Base-by-base conservation (phyloP, 2,329 filamentous ascomycete species). In the Claviceps sorghi region DNA sequence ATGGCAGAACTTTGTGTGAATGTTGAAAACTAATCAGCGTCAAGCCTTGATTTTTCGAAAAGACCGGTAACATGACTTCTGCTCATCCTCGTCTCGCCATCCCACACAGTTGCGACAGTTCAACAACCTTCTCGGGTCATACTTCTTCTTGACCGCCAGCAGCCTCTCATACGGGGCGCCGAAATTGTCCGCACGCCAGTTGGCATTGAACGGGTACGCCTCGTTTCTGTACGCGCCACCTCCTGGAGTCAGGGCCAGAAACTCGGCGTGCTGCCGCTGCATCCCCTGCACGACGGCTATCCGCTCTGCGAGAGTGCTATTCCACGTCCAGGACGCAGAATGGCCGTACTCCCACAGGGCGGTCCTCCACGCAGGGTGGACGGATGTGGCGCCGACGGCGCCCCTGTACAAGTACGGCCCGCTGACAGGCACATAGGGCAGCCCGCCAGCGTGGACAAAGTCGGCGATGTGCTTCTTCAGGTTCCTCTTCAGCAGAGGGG, bases 141-240 rank as follows among this genome's bases (percentile, higher is more conserved):
- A 51, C 13, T 36, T 42, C 17, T n/a, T 10, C 68, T 79, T 79
- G 42, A 78, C 64, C 2, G 42, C 43, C 21, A 67, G 48, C 22
- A 75, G 57, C 2, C 53, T 54, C 1, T 59, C 55, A 52, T 75
- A 75, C 29, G 46, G 19, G 11, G 32, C 26, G 7, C 57, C 57
- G 49, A 55, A 58, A 47, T 63, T 66, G 1, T 58, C 55, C 32
- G 57, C 44, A 4, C 58, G 55, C 29, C 59, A 63, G 13, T 64
- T 59, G 1, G 58, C 58, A 48, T 64, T 59, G 43, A 57, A 58
- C 21, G 61, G 57, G 40, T 64, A 58, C 3, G 58, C 64, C 55
- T 66, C 63, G 21, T 63, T 65, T 34, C 59, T 54, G 47, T 66
- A 61, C 1, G 58, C 54, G n/a, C 60, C 60, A 3, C 53, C 52